Conservation (phyloP, 1,139 yeast genomes). For the Candida dubliniensis region DNA sequence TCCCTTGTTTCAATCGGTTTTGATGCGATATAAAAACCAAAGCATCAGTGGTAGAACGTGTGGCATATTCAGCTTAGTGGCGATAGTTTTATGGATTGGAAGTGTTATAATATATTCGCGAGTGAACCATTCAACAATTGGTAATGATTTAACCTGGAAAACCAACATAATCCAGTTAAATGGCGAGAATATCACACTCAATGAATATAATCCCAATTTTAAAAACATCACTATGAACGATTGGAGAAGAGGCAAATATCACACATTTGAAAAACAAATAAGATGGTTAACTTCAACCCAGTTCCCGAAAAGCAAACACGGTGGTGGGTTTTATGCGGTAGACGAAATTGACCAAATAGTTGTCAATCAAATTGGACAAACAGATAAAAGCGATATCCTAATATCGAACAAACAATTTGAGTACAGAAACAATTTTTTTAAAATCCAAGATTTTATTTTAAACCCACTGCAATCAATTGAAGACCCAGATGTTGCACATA, state of each 20-base stretch:
- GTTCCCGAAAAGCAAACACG: conserved; percentile 23
- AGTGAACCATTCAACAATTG: conserved; percentile 21
- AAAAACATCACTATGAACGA: conserved; percentile 32
- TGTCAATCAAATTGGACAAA: conserved; percentile 22
- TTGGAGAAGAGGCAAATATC: conserved; percentile 26
- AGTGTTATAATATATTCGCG: conserved; percentile 34
- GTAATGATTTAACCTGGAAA: conserved; percentile 27
- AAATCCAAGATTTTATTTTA: conserved; percentile 27
- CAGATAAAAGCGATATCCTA: conserved; percentile 19
- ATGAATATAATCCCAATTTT: conserved; percentile 26
- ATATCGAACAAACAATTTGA: conserved; percentile 28
- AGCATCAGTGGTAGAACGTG: conserved; percentile 12
- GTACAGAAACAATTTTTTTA: conserved; percentile 35
- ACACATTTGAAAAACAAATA: conserved; percentile 20
- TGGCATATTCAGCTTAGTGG: conserved; percentile 9
- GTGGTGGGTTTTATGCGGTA: conserved; percentile 35
- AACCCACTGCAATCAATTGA: conserved; percentile 38
- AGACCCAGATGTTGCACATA: conserved; percentile 26
- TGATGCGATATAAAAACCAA: conserved; percentile 21
- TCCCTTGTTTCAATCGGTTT: conserved; percentile 26
- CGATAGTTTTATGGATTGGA: conserved; percentile 26
- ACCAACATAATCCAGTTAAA: conserved; percentile 26
- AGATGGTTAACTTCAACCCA: conserved; percentile 35
- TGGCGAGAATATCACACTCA: conserved; percentile 35
- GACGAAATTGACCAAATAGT: conserved; percentile 18